Evolutionary conservation across 257 asterid genomes (phyloP), one percentile per base, ranked within the genome.

Genomic region (Solanum neorickii): DNA sequence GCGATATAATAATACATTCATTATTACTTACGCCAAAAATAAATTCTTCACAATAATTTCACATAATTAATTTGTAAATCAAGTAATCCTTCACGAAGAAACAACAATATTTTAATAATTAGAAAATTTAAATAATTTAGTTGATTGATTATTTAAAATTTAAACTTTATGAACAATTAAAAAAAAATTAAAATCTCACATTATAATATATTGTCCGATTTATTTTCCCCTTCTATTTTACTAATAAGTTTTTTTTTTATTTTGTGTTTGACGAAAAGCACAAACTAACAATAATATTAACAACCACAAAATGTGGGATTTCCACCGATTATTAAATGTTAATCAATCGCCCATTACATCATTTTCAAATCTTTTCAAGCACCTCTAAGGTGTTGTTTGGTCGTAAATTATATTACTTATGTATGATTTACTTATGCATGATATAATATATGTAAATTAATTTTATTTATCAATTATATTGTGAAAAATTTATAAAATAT

Each of bases 91-190:
- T 77, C 44, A 77, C 3, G 23, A 42, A 41, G 21, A 35, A 4
- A 72, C 29, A 33, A 8, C 15, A 72, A 35, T 33, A 37, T 37
- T 73, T n/a, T 42, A 42, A 6, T 75, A 23, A 56, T 52, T 52
- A 18, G 10, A 52, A 52, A 6, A 1, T 52, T 52, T 3, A 9
- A 52, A 7, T 1, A 52, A 10, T 16, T 16, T 52, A 16, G 0
- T 52, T 16, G 23, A 3, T 16, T 52, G 4, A 52, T 23, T 52
- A 18, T 52, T 1, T 18, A 18, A 52, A 52, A 7, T 52, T 6
- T 52, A 0, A 0, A 52, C 1, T 1, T 52, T 52, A 7, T 52
- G 3, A 9, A 0, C 2, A 10, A 52, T 2, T 52, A 18, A 52
- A 18, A 16, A 16, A 52, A 52, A 52, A 52, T 6, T 18, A 4